A percentile compares a stretch with the other conserved stretches of the same genome.
These are phyloP conservation scores for Oryza glumipatula DNA, from an alignment of 176 grass and related monocot species.

Conservation along the genomic window DNA sequence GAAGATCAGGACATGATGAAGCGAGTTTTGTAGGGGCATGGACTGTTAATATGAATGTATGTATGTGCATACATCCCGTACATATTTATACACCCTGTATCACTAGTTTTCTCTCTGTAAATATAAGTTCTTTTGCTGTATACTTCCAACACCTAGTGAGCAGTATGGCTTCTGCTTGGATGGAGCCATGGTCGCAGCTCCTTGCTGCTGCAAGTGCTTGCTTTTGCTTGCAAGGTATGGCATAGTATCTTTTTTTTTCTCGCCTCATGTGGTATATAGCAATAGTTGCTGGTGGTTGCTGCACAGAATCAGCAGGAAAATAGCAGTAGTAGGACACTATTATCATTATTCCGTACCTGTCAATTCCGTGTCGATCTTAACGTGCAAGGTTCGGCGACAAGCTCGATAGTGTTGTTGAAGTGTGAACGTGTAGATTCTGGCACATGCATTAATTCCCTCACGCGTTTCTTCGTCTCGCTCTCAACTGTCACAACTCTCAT, in stretches of 20 bases:
- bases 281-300: slow-evolving; percentile 34
- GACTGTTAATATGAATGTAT: background rate
- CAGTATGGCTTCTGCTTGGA: background rate
- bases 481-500: background rate
- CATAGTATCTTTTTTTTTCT: background rate
- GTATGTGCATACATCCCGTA: background rate
- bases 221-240: slow-evolving; percentile 6
- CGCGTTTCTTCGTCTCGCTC: background rate
- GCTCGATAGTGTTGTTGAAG: slow-evolving; percentile 23
- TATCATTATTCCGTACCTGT: slow-evolving; percentile 12
- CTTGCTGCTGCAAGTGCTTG: background rate
- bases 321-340: background rate
- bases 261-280: background rate
- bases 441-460: slow-evolving; percentile 16
- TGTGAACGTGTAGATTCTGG: slow-evolving; percentile 28
- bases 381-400: background rate
- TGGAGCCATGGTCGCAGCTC: too few species aligned
- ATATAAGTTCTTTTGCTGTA: background rate
- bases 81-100: slow-evolving; percentile 32
- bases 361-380: slow-evolving; percentile 17
- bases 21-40: background rate
- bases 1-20: background rate
- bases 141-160: background rate
- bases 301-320: slow-evolving; percentile 31
- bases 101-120: slow-evolving; percentile 9